These are phyloP conservation scores for Pharus latifolius DNA, from an alignment of 176 grass and related monocot genomes.

Conservation along the genomic window DNA sequence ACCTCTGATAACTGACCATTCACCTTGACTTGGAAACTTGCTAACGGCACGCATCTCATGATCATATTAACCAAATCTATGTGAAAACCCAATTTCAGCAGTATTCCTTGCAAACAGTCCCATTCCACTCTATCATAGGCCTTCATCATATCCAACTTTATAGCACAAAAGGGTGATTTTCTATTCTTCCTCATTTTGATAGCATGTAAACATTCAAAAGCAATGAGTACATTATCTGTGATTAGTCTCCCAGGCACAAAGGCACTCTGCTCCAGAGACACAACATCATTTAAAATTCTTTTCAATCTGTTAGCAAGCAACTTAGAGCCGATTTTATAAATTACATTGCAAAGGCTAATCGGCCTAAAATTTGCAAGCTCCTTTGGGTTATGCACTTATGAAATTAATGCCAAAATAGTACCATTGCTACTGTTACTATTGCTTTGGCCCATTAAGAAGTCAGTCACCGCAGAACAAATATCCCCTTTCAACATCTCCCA, in stretches of 20 bases:
- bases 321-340: not conserved
- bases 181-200: not conserved
- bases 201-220: not conserved
- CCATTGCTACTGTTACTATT: too few species aligned
- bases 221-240: not conserved
- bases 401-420: too few species aligned
- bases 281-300: rapidly evolving
- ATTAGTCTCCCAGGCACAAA: too few species aligned
- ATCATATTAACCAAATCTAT: not conserved
- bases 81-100: not conserved
- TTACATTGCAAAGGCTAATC: not conserved
- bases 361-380: not conserved
- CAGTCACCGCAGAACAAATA: rapidly evolving
- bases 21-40: not conserved
- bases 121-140: not conserved
- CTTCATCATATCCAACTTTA: too few species aligned
- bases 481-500: rapidly evolving
- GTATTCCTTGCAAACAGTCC: not conserved
- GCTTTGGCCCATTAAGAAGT: not conserved
- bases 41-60: not conserved
- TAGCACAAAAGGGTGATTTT: not conserved
- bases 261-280: too few species aligned
- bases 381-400: too few species aligned
- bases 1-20: not conserved
- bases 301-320: not conserved